Conservation (phyloP, 2,329 filamentous ascomycete species). For the Fonsecaea monophora region DNA sequence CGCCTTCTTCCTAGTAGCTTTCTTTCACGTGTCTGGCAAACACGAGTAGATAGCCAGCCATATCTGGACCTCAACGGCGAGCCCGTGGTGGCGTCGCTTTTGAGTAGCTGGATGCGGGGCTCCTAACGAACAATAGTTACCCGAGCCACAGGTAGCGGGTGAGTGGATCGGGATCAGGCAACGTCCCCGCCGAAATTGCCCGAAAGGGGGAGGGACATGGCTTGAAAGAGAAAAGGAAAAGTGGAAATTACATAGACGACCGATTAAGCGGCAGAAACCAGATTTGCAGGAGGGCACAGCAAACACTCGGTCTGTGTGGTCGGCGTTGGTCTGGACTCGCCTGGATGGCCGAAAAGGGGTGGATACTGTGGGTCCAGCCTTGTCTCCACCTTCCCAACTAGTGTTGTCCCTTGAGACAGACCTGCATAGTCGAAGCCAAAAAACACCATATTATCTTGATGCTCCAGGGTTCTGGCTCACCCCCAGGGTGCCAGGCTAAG, state of each 20-base stretch:
- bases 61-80: conserved; percentile 6
- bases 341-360: not conserved
- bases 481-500: no score
- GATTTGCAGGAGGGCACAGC: not conserved
- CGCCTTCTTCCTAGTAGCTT: not conserved
- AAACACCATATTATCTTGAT: not conserved
- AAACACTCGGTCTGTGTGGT: not conserved
- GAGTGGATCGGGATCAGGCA: not conserved
- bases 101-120: conserved; percentile 17
- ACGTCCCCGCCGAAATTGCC: not conserved
- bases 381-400: not conserved
- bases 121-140: not conserved
- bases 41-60: not conserved
- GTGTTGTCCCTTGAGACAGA: not conserved
- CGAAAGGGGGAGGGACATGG: not conserved
- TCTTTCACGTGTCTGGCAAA: not conserved
- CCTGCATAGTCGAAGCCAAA: not conserved
- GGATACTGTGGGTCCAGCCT: not conserved
- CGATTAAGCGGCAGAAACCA: not conserved
- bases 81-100: conserved; percentile 13
- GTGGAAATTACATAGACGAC: conserved; percentile 11
- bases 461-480: not conserved
- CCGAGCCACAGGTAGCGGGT: not conserved
- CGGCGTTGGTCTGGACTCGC: not conserved
- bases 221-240: conserved; percentile 1